phyloP scores from a whole-genome alignment of 208 protist genomes.

The Wallacemonas sp. region DNA sequence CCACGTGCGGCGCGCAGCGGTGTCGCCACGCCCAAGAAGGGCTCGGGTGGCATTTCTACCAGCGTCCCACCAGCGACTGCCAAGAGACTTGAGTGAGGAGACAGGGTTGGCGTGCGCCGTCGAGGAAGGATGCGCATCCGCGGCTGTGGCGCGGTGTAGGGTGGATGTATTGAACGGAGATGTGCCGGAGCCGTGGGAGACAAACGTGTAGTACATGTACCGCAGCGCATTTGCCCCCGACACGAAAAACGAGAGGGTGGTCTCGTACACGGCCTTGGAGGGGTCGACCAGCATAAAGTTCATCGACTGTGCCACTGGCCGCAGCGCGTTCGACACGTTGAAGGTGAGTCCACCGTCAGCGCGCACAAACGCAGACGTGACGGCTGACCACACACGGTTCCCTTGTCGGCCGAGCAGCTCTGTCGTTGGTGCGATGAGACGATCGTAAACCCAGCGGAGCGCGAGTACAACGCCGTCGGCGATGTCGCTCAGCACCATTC shows the following conservation, averaged over 20 bases:
- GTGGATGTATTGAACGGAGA: neutral
- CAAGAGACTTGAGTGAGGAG: neutral
- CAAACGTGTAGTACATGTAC: neutral
- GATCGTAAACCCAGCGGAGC: neutral
- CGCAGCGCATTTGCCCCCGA: conserved; percentile 2
- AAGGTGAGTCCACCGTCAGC: neutral
- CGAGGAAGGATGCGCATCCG: too few species aligned
- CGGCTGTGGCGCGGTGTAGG: neutral
- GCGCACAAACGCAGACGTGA: neutral
- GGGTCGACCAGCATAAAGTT: conserved; percentile 11
- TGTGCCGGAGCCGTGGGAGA: neutral
- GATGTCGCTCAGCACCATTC: conserved; percentile 4
- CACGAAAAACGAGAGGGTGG: conserved; percentile 9
- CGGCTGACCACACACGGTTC: neutral
- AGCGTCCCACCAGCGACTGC: neutral
- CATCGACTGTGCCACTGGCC: neutral
- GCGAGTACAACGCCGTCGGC: conserved; percentile 1
- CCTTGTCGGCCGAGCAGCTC: neutral
- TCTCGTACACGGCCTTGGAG: neutral
- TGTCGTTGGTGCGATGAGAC: neutral
- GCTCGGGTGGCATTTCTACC: neutral
- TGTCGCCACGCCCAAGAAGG: neutral
- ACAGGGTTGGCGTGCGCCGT: too few species aligned
- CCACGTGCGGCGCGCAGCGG: too few species aligned
- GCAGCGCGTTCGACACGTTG: neutral